Evolutionary conservation across 179 eudicot species (phyloP), one percentile per base, ranked within the genome.

Genomic region (Spinacia oleracea): DNA sequence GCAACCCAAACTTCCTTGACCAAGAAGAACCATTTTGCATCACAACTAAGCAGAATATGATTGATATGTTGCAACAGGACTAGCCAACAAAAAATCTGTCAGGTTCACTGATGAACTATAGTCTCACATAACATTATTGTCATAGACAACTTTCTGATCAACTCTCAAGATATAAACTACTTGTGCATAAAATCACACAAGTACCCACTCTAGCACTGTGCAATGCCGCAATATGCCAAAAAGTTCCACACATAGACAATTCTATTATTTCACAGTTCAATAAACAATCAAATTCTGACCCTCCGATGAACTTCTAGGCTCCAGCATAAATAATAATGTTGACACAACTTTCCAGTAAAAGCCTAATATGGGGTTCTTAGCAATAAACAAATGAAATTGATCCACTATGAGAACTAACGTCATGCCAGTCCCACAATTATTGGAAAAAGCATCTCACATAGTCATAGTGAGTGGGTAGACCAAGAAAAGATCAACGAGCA

Each of bases 401-500:
- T 12, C 2, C 43, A 70, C 31, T 5, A 38, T 38, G 56, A 69
- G 29, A 43, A 72, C 29, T n/a, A 60, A 8, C 27, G 43, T 20
- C 8, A n/a, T 2, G 2, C 16, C 29, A 53, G 21, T 60, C 74
- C 27, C 21, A 27, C 45, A 45, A 32, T 56, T 56, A 1, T 71
- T 51, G 68, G n/a, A 51, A 32, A 66, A 77, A 31, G 74, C 40
- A 70, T 21, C 16, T 27, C 45, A 15, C 48, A 80, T 68, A 48
- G 51, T 20, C 21, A 63, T 27, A 25, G 20, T 6, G 21, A 27
- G 1, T 4, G 53, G 60, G 27, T 15, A 45, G 29, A 29, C 31
- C 31, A 45, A 76, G 38, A 18, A 35, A 25, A n/a, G 12, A 15
- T 9, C 12, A 15, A 15, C 56, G 45, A 76, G 53, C 29, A 31